Percentiles rank a stretch among this genome's conserved stretches.
Conservation (phyloP, 345 rosid genomes). For the Dipteronia sinensis region DNA sequence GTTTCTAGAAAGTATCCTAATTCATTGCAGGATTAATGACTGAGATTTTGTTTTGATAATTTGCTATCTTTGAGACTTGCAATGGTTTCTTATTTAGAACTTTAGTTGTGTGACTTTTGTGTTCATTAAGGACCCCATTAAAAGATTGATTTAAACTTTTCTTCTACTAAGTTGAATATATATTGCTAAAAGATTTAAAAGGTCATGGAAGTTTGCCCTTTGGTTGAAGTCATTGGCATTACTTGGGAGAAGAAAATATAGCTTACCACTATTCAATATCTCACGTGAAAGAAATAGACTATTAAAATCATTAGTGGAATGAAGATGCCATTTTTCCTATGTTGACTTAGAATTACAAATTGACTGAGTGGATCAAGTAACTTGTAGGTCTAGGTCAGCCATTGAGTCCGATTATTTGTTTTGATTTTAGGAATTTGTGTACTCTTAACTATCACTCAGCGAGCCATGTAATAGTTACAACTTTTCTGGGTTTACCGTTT, state of each 20-base stretch:
- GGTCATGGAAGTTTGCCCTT: background rate
- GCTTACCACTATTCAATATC: background rate
- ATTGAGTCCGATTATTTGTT: too few relatives aligned
- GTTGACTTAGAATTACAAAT: too few relatives aligned
- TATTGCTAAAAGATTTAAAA: background rate
- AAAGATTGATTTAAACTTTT: background rate
- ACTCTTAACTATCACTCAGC: too few relatives aligned
- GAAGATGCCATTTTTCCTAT: too few relatives aligned
- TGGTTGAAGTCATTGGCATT: background rate
- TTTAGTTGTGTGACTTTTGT: background rate
- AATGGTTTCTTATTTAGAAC: conserved; percentile 2
- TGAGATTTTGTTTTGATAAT: conserved; percentile 12
- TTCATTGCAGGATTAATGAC: background rate
- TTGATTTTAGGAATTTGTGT: too few relatives aligned
- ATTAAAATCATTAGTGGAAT: too few relatives aligned
- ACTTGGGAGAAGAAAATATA: background rate
- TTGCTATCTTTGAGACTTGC: conserved; percentile 9
- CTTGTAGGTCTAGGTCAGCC: too few relatives aligned
- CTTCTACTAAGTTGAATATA: background rate
- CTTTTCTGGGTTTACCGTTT: too few relatives aligned
- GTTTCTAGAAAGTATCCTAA: background rate
- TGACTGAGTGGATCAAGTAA: too few relatives aligned
- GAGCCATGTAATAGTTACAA: too few relatives aligned
- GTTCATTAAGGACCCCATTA: background rate
- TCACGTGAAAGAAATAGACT: too few relatives aligned